Percentiles rank a stretch among this genome's conserved stretches.
Evolutionary conservation across 345 rosid genomes (phyloP).

Genomic region (Eucalyptus urophylla): DNA sequence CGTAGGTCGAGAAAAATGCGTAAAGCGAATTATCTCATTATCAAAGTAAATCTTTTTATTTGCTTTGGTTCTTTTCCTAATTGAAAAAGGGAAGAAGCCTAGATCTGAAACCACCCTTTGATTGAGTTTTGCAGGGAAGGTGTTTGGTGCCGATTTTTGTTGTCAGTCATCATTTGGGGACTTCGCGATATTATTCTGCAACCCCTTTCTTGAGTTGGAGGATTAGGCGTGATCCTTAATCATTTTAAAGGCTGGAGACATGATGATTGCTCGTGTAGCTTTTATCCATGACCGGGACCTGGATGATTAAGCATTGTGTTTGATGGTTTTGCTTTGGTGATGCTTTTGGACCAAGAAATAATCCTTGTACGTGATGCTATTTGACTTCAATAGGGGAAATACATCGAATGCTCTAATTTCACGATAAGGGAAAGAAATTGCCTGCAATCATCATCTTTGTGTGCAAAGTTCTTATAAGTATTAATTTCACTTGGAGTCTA

Average conservation of each 20-base stretch:
- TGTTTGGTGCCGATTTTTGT: neutral
- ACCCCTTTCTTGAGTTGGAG: neutral
- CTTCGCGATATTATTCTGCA: neutral
- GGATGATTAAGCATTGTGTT: neutral
- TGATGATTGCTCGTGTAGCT: neutral
- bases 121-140: neutral
- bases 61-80: neutral
- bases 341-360: neutral
- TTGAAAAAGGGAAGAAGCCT: neutral
- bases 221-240: neutral
- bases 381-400: neutral
- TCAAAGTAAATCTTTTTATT: neutral
- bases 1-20: neutral
- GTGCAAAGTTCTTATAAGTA: neutral
- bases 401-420: neutral
- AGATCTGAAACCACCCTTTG: neutral
- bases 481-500: neutral
- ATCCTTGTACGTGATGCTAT: neutral
- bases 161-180: neutral
- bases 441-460: neutral
- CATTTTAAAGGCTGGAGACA: neutral
- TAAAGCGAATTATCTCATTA: neutral
- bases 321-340: neutral
- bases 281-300: neutral
- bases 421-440: neutral